Evolutionary conservation across 1,284 basidiomycete species (phyloP).

Genomic region (Moniliella sp.): DNA sequence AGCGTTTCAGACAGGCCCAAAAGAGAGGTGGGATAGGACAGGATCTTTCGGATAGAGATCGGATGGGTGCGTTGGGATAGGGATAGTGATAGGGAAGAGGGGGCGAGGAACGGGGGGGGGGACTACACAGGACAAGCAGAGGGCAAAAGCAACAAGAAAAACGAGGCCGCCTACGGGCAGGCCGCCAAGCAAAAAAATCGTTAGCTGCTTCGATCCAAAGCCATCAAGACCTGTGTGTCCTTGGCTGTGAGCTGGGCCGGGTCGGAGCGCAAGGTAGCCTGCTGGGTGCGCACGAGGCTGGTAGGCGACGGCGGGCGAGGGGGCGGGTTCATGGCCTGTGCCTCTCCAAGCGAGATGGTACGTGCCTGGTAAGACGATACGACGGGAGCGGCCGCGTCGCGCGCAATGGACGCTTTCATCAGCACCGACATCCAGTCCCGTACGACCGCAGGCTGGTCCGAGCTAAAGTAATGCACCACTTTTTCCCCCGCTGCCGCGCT

Average conservation of each 20-base stretch:
- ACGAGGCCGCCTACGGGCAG: background rate
- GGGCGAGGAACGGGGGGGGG: background rate
- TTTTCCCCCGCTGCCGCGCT: no score
- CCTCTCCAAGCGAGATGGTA: constrained; percentile 78
- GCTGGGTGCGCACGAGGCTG: constrained; percentile 66
- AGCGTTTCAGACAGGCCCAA: background rate
- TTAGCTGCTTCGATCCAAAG: background rate
- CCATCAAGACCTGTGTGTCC: constrained; percentile 35
- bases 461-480: constrained; percentile 73
- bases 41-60: background rate
- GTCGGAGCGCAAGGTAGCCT: constrained; percentile 63
- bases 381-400: constrained; percentile 43
- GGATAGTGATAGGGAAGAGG: background rate
- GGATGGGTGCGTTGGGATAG: no score
- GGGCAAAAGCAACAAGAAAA: background rate
- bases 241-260: constrained; percentile 60
- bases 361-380: constrained; percentile 91
- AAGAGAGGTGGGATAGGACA: background rate
- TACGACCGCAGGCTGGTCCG: constrained; percentile 58
- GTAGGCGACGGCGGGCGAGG: constrained; percentile 41
- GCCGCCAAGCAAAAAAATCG: background rate
- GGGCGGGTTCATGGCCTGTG: constrained; percentile 81
- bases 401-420: constrained; percentile 95
- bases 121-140: background rate
- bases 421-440: constrained; percentile 98